Evolutionary conservation across 306 rosid species (phyloP), one percentile per base, ranked within the genome.

Genomic region (Castanopsis chinensis): DNA sequence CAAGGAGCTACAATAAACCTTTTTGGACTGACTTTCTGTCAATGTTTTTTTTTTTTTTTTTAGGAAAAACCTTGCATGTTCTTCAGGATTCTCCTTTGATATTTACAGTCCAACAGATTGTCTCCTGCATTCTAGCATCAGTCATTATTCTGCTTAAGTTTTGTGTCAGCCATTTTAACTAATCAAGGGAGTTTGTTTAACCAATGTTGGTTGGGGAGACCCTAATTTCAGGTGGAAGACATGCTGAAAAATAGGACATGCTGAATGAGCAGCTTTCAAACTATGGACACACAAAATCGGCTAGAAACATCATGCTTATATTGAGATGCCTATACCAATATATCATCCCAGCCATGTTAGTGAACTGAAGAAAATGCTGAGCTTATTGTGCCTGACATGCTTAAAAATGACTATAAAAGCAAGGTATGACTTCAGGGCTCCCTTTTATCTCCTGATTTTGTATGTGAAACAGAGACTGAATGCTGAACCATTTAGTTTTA

Each of bases 161-260:
- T 78, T 70, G 32, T 79, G 28, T 75, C 59, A 23, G 72, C 59
- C 67, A 37, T 76, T 35, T 74, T 52, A 55, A 56, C 75, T 59
- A 21, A 79, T 65, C 37, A 54, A 27, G 53, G 60, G 55, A 85
- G 71, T 64, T 55, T 35, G 45, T 69, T 30, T 81, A 61, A 75
- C 72, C 51, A 72, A 76, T 9, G 53, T 80, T 28, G 58, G 41
- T 54, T 73, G 74, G 58, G 35, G 58, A 27, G 61, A 76, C 65
- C 56, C 71, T 83, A 63, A 75, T 80, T 80, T 79, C 92, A 95
- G 99, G 99, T 95, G 41, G 99, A 95, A 83, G 99, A 95, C 90
- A 95, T 94, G 99, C 87, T 95, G 80, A 95, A 95, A 90, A 91
- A 98, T 94, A n/a, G n/a, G n/a, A n/a, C n/a, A n/a, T 83, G 97